These are phyloP conservation scores for Carallia pectinifolia DNA, from an alignment of 345 rosid genomes.

Conservation along the genomic window DNA sequence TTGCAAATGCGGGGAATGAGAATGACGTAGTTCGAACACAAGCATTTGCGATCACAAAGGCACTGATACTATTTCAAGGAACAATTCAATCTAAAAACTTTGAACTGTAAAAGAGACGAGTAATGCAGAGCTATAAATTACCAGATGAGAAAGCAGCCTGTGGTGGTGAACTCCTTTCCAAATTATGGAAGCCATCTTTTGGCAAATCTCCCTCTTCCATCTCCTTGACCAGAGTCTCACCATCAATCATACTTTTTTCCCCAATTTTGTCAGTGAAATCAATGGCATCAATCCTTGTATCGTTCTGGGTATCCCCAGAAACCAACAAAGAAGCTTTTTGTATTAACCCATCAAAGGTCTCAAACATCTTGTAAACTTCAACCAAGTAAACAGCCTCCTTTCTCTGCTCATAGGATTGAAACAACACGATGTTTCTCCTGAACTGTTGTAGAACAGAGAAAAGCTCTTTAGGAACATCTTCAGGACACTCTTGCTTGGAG, in stretches of 20 bases:
- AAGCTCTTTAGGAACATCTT: slow-evolving; percentile 49
- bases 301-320: slow-evolving; percentile 40
- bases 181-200: slow-evolving; percentile 21
- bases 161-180: slow-evolving; percentile 42
- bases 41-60: too few species aligned
- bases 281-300: slow-evolving; percentile 8
- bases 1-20: too few species aligned
- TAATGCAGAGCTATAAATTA: slow-evolving; percentile 9
- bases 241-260: slow-evolving; percentile 17
- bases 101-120: neutral
- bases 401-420: slow-evolving; percentile 48
- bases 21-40: too few species aligned
- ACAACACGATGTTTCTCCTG: slow-evolving; percentile 39
- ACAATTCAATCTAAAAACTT: too few species aligned
- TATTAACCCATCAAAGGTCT: slow-evolving; percentile 47
- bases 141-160: slow-evolving; percentile 35
- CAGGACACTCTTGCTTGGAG: slow-evolving; percentile 29
- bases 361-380: slow-evolving; percentile 48
- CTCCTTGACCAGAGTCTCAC: slow-evolving; percentile 23
- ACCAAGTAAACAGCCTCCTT: slow-evolving; percentile 50
- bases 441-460: slow-evolving; percentile 39
- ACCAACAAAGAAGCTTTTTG: slow-evolving; percentile 48
- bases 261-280: slow-evolving; percentile 31
- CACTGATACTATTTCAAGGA: too few species aligned
- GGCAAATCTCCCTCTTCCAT: slow-evolving; percentile 26